Base-by-base conservation (phyloP, 2,329 filamentous ascomycete genomes). In the Lachnellula suecica region DNA sequence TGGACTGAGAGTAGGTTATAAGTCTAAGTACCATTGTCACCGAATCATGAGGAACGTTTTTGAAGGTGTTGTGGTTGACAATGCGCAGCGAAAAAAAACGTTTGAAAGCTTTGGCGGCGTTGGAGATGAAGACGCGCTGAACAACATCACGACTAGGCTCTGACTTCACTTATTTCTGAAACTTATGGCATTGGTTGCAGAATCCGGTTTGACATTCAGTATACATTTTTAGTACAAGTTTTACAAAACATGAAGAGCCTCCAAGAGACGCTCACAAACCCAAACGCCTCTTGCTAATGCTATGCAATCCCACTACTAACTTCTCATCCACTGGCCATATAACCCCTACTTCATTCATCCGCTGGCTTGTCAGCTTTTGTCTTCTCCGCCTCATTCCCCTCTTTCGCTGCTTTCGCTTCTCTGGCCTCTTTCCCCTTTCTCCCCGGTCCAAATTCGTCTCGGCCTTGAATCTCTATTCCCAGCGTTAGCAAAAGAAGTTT, bases 1-100 rank as follows among this genome's bases (percentile, higher is more conserved):
- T 31, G 42, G 23, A 22, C 50, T 43, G 49, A 22, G 42, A 15
- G 29, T 11, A 44, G 27, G 51, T n/a, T n/a, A 37, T 8, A 54
- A 11, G 22, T 23, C n/a, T 17, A 19, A 27, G 47, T 63, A 64
- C 66, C 66, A 68, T 68, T 55, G 54, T 66, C 54, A 63, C 62
- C 45, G 51, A 45, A 29, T 47, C 54, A 58, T 58, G 44, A 52
- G 10, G 22, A 37, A 44, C 34, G 19, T 44, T 38, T 56, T 52
- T 44, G 52, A 43, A 40, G 47, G 37, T 43, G 38, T 51, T 53
- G 24, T 51, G 41, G 22, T 43, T 22, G 34, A 42, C 29, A 43
- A 17, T 31, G 8, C 24, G 25, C 37, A 27, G 44, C 38, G 68
- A 35, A 23, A 31, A 50, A 38, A 34, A 35, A 52, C 22, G 17